A percentile compares a stretch with the other conserved stretches of the same genome.
phyloP scores from a whole-genome alignment of 2,329 filamentous ascomycete species.

The Neonectria magnoliae region DNA sequence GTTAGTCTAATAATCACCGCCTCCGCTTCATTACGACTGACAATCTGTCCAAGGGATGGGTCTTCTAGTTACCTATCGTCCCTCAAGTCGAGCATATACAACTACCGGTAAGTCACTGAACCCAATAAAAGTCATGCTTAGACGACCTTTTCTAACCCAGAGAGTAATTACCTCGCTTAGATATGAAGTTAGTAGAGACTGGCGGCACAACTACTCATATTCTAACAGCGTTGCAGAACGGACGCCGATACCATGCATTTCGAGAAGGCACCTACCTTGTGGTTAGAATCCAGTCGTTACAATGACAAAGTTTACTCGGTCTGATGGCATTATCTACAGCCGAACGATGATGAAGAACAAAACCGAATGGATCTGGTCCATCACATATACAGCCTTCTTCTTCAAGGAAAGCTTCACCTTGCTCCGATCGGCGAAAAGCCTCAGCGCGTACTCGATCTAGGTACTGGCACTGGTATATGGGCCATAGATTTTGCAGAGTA shows the following conservation, averaged over 20 bases:
- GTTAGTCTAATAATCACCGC: neutral
- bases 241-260: slow-evolving; percentile 17
- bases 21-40: neutral
- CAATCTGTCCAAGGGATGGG: neutral
- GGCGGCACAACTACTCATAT: neutral
- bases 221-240: slow-evolving; percentile 1
- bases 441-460: slow-evolving; percentile 28
- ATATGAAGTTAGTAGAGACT: slow-evolving; percentile 15
- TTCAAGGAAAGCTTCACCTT: slow-evolving; percentile 23
- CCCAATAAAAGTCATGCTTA: neutral
- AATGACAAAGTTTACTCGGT: no score
- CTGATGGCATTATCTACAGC: neutral
- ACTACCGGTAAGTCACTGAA: slow-evolving; percentile 12
- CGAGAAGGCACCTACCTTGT: slow-evolving; percentile 20
- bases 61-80: slow-evolving; percentile 21
- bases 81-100: slow-evolving; percentile 26
- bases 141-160: neutral
- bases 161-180: neutral
- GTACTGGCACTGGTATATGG: slow-evolving; percentile 20
- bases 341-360: slow-evolving; percentile 28
- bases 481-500: neutral
- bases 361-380: slow-evolving; percentile 30
- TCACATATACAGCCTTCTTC: slow-evolving; percentile 27
- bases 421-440: slow-evolving; percentile 9
- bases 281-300: neutral